Conservation (phyloP, 1,139 yeast species). For the Nakaseomyces uthaithaninus region DNA sequence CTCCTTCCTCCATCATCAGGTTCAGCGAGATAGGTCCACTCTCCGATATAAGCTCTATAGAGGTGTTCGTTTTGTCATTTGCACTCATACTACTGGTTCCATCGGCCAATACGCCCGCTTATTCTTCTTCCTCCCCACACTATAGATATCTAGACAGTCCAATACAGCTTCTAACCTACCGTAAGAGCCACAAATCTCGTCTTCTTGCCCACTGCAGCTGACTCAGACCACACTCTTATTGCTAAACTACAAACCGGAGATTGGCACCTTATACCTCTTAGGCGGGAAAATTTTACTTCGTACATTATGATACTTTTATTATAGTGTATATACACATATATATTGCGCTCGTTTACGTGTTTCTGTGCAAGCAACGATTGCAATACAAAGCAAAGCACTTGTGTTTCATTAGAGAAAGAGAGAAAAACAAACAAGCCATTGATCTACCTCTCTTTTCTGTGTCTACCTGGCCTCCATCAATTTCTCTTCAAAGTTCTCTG, state of each 20-base stretch:
- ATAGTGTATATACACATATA: not conserved
- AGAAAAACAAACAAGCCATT: too few species aligned
- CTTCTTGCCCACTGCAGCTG: too few species aligned
- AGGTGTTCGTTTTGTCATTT: constrained; percentile 11
- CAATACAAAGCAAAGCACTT: too few species aligned
- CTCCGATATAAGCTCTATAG: constrained; percentile 26
- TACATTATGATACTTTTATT: not conserved
- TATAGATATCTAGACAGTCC: too few species aligned
- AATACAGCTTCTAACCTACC: too few species aligned
- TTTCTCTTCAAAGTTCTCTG: constrained; percentile 71
- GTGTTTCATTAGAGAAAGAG: too few species aligned
- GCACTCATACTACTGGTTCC: constrained; percentile 5
- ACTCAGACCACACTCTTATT: too few species aligned
- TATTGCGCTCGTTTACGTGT: too few species aligned
- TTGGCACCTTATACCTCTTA: not conserved
- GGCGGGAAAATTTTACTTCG: constrained; percentile 5
- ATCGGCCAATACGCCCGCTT: not conserved
- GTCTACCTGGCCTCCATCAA: too few species aligned
- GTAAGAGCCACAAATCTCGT: too few species aligned
- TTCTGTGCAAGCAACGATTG: too few species aligned
- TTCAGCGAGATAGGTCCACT: constrained; percentile 29
- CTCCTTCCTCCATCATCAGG: constrained; percentile 32
- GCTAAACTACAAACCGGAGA: not conserved
- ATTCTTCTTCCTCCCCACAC: not conserved
- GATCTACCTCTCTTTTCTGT: too few species aligned